Evolutionary conservation across 306 rosid species (phyloP).

Genomic region (Cicer bijugum): DNA sequence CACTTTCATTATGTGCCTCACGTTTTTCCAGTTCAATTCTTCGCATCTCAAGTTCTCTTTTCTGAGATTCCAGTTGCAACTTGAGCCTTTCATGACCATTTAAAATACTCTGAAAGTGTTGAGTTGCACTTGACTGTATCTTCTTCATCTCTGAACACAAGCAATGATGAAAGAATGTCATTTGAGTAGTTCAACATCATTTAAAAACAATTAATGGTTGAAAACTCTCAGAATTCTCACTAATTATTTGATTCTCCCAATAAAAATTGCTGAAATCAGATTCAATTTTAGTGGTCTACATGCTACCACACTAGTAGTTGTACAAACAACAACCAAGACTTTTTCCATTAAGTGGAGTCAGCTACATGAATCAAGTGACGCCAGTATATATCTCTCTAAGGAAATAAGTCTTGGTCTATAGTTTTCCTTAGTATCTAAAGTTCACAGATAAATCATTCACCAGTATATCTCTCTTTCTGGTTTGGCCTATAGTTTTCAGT

Average conservation of each 20-base stretch:
- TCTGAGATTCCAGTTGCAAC: slow-evolving; percentile 81
- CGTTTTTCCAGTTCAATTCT: slow-evolving; percentile 85
- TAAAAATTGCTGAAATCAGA: slow-evolving; percentile 18
- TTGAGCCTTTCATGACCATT: slow-evolving; percentile 78
- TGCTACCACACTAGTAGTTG: slow-evolving; percentile 29
- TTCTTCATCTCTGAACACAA: slow-evolving; percentile 71
- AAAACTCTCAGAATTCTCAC: not conserved
- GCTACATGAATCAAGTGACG: not conserved
- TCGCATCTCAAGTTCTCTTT: slow-evolving; percentile 71
- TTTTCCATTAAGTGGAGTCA: not conserved
- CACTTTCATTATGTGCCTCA: slow-evolving; percentile 76
- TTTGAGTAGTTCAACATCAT: slow-evolving; percentile 33
- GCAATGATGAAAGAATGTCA: slow-evolving; percentile 39
- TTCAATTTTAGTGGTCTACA: slow-evolving; percentile 23
- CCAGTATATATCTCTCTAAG: not conserved
- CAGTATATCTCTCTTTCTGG: not conserved
- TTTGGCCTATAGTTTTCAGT: not conserved
- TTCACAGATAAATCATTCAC: not conserved
- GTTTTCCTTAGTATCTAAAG: not conserved
- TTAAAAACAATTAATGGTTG: slow-evolving; percentile 23
- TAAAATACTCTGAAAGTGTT: slow-evolving; percentile 83
- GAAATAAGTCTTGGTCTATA: no score
- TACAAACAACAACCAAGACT: not conserved
- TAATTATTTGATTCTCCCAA: slow-evolving; percentile 21
- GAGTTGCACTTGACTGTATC: slow-evolving; percentile 79